Base-by-base conservation (phyloP, 2,329 filamentous ascomycete genomes). In the Pseudocercospora eumusae region DNA sequence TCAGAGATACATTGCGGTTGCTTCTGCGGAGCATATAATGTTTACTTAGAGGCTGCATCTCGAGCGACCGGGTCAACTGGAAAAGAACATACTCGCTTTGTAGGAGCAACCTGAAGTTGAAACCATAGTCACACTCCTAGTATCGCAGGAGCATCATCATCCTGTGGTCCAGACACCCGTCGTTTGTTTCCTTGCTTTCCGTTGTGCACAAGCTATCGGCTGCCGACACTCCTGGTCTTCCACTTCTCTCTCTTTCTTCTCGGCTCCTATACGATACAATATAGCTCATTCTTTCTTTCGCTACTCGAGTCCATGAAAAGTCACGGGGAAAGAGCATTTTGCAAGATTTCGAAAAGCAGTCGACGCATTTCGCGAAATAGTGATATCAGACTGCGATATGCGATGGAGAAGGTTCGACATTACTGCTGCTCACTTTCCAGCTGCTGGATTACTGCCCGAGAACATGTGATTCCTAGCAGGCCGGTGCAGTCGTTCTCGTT, bases 401-500 rank as follows among this genome's bases (percentile, higher is more conserved):
- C 28, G 11, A 11, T 31, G 10, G 28, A 31, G 15, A 61, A 27
- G 64, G 65, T 40, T 67, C 31, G 65, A 67, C 54, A 60, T 66
- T 18, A 57, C 61, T 4, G 6, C 59, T 31, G 28, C 49, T 2
- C 47, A 60, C 31, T 65, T 66, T 40, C 59, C 59, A 4, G 28
- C 25, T 20, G 25, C 53, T 27, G 53, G 13, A 25, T 63, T 47
- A 13, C 58, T 63, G 9, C 61, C 61, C 5, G 13, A 36, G 7
- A 64, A 44, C 9, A 20, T n/a, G 18, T 36, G n/a, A 25, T 45
- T 3, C 18, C 13, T 4, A 49, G 20, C 23, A 49, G 50, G 25
- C 56, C 56, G 1, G 40, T 33, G 27, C n/a, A 57, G 20, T 33
- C 20, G 18, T 57, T 50, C 23, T n/a, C 40, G 1, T 15, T 57